Conservation (phyloP, 2,329 filamentous ascomycete genomes). For the Conoideocrella luteorostrata region DNA sequence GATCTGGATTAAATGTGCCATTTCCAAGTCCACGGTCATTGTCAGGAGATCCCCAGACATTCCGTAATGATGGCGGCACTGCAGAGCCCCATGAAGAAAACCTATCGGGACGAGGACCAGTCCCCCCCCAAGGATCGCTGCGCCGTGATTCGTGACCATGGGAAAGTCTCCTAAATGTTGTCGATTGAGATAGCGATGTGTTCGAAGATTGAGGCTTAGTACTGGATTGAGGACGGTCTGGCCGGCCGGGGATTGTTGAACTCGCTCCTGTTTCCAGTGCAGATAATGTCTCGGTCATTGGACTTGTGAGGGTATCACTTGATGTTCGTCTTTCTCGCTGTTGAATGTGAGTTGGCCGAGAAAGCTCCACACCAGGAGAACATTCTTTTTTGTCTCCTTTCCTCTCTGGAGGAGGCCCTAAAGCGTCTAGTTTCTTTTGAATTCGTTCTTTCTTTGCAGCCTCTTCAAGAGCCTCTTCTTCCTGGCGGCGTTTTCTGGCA, state of each 20-base stretch:
- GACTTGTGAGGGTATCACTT: conserved; percentile 13
- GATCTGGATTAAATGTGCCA: conserved; percentile 64
- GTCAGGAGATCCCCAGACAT: conserved; percentile 71
- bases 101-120: conserved; percentile 38
- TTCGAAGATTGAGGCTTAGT: conserved; percentile 12
- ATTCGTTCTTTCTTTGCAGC: conserved; percentile 66
- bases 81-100: conserved; percentile 43
- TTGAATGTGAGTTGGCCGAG: conserved; percentile 27
- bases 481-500: conserved; percentile 60
- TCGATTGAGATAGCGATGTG: conserved; percentile 11
- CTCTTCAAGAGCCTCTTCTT: conserved; percentile 66
- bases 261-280: conserved; percentile 2
- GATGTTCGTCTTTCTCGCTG: conserved; percentile 21
- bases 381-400: conserved; percentile 49
- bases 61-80: conserved; percentile 42
- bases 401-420: conserved; percentile 59
- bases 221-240: conserved; percentile 5
- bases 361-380: conserved; percentile 34
- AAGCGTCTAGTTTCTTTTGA: conserved; percentile 62
- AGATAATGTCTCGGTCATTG: conserved; percentile 1
- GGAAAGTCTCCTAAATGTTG: conserved; percentile 20
- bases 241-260: background rate
- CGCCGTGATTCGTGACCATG: conserved; percentile 27
- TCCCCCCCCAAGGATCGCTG: conserved; percentile 31
- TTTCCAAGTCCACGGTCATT: conserved; percentile 69